phyloP scores from a whole-genome alignment of 306 rosid species.

The Sophora flavescens region DNA sequence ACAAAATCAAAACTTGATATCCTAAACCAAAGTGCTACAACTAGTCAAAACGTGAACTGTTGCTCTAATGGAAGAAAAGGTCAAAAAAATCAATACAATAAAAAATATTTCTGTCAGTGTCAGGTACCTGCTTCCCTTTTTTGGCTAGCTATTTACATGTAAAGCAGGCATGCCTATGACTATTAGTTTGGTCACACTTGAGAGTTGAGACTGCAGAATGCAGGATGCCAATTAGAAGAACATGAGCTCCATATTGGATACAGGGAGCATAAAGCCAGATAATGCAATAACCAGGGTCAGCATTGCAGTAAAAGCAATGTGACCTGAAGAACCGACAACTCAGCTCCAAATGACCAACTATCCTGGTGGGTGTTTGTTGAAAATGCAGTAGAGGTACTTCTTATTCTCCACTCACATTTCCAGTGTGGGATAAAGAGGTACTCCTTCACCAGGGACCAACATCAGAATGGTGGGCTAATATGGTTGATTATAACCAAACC shows the following conservation, averaged over 20 bases:
- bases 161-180: background rate
- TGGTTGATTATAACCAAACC: conserved; percentile 24
- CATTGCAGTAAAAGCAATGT: background rate
- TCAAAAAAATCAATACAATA: background rate
- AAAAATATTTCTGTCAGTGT: background rate
- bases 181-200: background rate
- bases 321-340: background rate
- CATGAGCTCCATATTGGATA: background rate
- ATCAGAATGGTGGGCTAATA: background rate
- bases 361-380: background rate
- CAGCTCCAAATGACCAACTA: conserved; percentile 22
- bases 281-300: background rate
- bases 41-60: background rate
- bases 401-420: conserved; percentile 14
- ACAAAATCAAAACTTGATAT: background rate
- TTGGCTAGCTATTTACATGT: conserved; percentile 27
- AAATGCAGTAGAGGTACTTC: background rate
- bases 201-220: background rate
- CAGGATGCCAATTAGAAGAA: background rate
- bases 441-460: background rate
- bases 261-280: conserved; percentile 1
- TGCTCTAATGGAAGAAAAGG: conserved; percentile 10
- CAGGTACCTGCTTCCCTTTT: conserved; percentile 3
- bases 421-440: background rate
- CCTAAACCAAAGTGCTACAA: background rate